Evolutionary conservation across 345 rosid species (phyloP).

Genomic region (Linum lewisii): DNA sequence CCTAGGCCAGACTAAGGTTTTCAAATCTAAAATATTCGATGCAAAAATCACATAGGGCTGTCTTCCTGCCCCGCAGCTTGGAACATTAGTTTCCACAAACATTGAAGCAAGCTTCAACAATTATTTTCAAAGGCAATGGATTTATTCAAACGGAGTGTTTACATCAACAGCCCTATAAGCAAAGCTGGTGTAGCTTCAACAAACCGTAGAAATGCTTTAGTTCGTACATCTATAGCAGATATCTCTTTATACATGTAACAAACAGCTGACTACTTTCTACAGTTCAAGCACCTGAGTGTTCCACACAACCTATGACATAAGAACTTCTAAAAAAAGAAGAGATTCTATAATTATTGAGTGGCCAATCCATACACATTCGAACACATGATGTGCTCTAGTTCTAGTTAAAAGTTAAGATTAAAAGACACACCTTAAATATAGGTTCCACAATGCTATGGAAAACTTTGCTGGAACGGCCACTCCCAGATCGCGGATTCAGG

Average conservation of each 20-base stretch:
- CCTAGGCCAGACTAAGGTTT: no score
- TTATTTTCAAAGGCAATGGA: not conserved
- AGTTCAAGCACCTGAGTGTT: not conserved
- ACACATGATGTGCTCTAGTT: not conserved
- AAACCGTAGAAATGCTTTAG: not conserved
- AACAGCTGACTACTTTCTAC: not conserved
- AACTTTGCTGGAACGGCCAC: slow-evolving; percentile 87
- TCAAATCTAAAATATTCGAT: no score
- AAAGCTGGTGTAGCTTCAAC: not conserved
- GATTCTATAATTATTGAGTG: not conserved
- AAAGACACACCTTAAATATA: slow-evolving; percentile 64
- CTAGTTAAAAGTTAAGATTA: not conserved
- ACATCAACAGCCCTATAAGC: not conserved
- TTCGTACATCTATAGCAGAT: not conserved
- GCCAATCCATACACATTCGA: not conserved
- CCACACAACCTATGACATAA: not conserved
- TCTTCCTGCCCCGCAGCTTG: not conserved
- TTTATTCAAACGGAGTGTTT: not conserved
- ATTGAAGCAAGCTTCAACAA: no score
- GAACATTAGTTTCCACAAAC: not conserved
- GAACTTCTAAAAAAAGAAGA: no score
- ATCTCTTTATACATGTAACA: not conserved
- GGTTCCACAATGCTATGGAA: slow-evolving; percentile 81
- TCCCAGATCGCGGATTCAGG: slow-evolving; percentile 88
- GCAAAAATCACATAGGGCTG: no score